Percentiles rank a stretch among this genome's conserved stretches.
These are phyloP conservation scores for Rosa persica DNA, from an alignment of 306 rosid species.

Conservation along the genomic window DNA sequence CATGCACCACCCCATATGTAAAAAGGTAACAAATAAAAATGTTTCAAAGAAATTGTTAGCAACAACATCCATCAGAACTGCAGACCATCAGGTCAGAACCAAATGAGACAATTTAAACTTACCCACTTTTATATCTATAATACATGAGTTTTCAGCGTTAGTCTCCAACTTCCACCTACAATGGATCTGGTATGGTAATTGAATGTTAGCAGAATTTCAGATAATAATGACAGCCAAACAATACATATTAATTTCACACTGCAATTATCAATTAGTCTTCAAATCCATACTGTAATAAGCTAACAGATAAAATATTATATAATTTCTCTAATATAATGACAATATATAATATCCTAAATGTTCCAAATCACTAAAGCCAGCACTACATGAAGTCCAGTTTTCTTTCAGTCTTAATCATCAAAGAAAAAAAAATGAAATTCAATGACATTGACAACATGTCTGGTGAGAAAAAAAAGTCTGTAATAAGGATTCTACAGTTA, in stretches of 20 bases:
- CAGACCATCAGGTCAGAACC: not conserved
- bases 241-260: not conserved
- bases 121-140: constrained; percentile 84
- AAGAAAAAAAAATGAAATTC: not conserved
- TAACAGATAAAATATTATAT: not conserved
- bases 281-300: not conserved
- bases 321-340: not conserved
- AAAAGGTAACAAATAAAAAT: not conserved
- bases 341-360: not conserved
- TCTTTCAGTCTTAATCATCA: not conserved
- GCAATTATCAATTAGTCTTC: not conserved
- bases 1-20: not conserved
- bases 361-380: not conserved
- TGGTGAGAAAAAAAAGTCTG: not conserved
- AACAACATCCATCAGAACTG: not conserved
- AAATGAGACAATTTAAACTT: constrained; percentile 33
- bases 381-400: not conserved
- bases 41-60: not conserved
- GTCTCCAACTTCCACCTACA: constrained; percentile 79
- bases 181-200: constrained; percentile 62
- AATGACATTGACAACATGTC: not conserved
- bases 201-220: constrained; percentile 15
- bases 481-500: not conserved
- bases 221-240: not conserved
- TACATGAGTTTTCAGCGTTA: constrained; percentile 54